Evolutionary conservation across 1,284 basidiomycete species (phyloP).

Genomic region (Ganoderma leucocontextum): DNA sequence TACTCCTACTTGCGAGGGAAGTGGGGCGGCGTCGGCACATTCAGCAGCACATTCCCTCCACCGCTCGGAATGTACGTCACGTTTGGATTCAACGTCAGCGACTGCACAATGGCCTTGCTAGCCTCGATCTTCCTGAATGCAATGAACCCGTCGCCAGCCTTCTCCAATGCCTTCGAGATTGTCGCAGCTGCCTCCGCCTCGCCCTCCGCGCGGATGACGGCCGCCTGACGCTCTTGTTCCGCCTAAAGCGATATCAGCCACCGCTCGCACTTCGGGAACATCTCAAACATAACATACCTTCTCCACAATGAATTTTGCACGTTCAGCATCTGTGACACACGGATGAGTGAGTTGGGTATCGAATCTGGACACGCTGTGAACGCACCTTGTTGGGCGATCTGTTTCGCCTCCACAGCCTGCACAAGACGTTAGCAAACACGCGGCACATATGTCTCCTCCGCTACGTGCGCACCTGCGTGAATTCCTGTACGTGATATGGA

Average conservation of each 20-base stretch:
- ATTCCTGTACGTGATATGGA: constrained; percentile 64
- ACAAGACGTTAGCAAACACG: constrained; percentile 22
- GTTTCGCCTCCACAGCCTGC: constrained; percentile 96
- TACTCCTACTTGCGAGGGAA: constrained; percentile 50
- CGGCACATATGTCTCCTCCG: background rate
- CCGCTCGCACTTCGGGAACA: constrained; percentile 9
- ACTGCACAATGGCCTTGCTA: constrained; percentile 93
- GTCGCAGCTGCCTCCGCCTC: constrained; percentile 97
- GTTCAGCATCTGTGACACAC: constrained; percentile 81
- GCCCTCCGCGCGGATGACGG: constrained; percentile 97
- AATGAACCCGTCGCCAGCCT: constrained; percentile 96
- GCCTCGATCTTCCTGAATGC: constrained; percentile 98
- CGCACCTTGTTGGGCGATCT: constrained; percentile 93
- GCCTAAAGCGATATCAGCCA: constrained; percentile 59
- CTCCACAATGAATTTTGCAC: constrained; percentile 99
- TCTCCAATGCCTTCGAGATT: constrained; percentile 92
- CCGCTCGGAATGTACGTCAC: constrained; percentile 90
- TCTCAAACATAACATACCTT: constrained; percentile 63
- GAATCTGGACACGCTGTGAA: constrained; percentile 2
- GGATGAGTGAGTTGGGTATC: background rate
- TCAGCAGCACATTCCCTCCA: constrained; percentile 82
- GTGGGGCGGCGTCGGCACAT: constrained; percentile 63
- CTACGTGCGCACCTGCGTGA: constrained; percentile 63
- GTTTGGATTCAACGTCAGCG: constrained; percentile 81
- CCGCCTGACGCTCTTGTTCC: constrained; percentile 98